Conservation (phyloP, 2,329 filamentous ascomycete species). For the Pestalotiopsis fici region DNA sequence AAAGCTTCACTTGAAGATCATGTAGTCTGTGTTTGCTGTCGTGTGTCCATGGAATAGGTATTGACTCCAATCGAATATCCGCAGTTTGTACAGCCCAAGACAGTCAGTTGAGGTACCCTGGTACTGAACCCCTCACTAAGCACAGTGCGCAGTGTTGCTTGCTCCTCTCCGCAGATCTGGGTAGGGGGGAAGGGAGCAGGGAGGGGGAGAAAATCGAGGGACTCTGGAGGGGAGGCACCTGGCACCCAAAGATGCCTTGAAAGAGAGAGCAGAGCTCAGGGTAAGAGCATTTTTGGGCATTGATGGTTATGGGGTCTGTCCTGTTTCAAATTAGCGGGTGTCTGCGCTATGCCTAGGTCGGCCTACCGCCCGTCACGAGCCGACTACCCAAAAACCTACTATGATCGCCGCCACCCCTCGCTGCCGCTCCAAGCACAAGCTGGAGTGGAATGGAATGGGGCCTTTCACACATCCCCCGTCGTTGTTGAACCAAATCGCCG, state of each 20-base stretch:
- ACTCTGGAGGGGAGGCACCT: not conserved
- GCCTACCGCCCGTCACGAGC: constrained; percentile 23
- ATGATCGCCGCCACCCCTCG: constrained; percentile 5
- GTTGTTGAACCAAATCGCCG: not conserved
- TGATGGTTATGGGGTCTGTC: constrained; percentile 25
- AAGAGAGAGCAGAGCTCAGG: not conserved
- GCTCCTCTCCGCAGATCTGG: not conserved
- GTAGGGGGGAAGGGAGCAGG: not conserved
- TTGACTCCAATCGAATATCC: not conserved
- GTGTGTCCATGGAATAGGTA: not conserved
- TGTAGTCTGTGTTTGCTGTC: not conserved
- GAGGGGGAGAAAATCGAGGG: not conserved
- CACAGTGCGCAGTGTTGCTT: not conserved
- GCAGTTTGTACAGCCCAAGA: not conserved
- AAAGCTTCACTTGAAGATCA: no score
- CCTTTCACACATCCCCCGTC: not conserved
- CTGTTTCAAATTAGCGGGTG: constrained; percentile 31
- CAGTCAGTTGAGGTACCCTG: not conserved
- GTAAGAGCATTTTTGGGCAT: constrained; percentile 22
- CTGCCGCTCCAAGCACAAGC: not conserved
- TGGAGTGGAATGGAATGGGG: not conserved
- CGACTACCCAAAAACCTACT: constrained; percentile 17
- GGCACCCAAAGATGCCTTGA: not conserved
- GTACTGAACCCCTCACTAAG: not conserved
- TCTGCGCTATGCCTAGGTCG: constrained; percentile 22